These are phyloP conservation scores for Aspergillus ustus DNA, from an alignment of 2,329 filamentous ascomycete species.

Conservation along the genomic window DNA sequence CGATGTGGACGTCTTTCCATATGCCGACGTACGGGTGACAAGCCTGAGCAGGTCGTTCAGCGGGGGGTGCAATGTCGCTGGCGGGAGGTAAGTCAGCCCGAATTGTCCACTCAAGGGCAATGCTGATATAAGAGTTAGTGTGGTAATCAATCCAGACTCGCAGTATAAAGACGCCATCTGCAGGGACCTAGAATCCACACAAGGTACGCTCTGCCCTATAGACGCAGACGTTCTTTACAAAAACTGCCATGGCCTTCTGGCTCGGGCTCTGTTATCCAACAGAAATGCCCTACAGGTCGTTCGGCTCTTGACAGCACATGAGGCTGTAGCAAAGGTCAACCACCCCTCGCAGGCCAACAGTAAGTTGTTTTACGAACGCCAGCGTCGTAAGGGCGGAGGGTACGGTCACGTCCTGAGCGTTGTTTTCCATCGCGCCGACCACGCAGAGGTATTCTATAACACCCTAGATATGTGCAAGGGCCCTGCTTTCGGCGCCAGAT, in stretches of 20 bases:
- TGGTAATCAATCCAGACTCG: neutral
- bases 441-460: no score
- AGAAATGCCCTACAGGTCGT: neutral
- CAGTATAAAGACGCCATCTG: neutral
- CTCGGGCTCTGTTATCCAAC: neutral
- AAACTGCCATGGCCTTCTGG: neutral
- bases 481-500: no score
- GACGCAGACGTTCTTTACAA: neutral
- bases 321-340: neutral
- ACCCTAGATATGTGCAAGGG: no score
- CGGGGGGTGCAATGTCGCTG: slow-evolving; percentile 9
- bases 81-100: slow-evolving; percentile 2
- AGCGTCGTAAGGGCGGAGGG: neutral
- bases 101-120: no score
- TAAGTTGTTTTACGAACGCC: neutral
- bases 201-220: neutral
- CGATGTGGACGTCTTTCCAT: slow-evolving; percentile 5
- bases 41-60: slow-evolving; percentile 14
- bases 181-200: neutral
- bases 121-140: neutral
- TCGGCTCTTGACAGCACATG: neutral
- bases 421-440: neutral
- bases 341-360: neutral
- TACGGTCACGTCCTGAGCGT: slow-evolving; percentile 7
- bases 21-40: slow-evolving; percentile 2